Evolutionary conservation across 352 stramenopile species (phyloP), one percentile per base, ranked within the genome.

Genomic region (Blastocystis sp.): DNA sequence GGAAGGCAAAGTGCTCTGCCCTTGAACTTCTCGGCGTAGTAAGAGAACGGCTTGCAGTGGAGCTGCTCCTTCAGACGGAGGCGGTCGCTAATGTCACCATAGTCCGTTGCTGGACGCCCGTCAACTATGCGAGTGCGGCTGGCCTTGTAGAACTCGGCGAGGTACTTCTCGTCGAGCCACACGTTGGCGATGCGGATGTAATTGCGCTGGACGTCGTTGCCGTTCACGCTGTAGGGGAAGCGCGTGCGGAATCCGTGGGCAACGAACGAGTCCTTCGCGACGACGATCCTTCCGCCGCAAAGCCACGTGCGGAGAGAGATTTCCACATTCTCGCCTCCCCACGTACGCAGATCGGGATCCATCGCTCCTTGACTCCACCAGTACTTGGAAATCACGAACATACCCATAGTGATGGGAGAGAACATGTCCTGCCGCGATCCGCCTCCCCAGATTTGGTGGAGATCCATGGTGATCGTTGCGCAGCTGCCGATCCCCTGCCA

Each of bases 201-300:
- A 41, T 76, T 87, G 23, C 77, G 62, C 17, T 28, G 28, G 17
- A 87, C 52, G 45, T 87, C 77, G 9, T 81, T 78, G n/a, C n/a
- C 10, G 52, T 87, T 87, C 77, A 87, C 77, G 28, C 71, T 74
- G 56, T 87, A 87, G 28, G 77, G 56, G 65, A 87, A 87, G 4
- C 40, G 28, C 2, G 11, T 59, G 21, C 69, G 43, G 28, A 78
- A 78, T n/a, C 7, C 21, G 28, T 78, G 69, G 11, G 69, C 69
- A 48, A 78, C 69, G 41, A n/a, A 78, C 10, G 43, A 67, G 41
- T 78, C 69, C 41, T 48, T 59, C 41, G 69, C 69, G 10, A 78
- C 69, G 10, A 78, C 53, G 53, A 78, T 78, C 17, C 41, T n/a
- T 40, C 69, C 69, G 19, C 69, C 69, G 41, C 69, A 78, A n/a